Percentiles rank a stretch among this genome's conserved stretches.
Evolutionary conservation across 805 yeast species (phyloP).

Genomic region (Maudiozyma serrabonitensis): DNA sequence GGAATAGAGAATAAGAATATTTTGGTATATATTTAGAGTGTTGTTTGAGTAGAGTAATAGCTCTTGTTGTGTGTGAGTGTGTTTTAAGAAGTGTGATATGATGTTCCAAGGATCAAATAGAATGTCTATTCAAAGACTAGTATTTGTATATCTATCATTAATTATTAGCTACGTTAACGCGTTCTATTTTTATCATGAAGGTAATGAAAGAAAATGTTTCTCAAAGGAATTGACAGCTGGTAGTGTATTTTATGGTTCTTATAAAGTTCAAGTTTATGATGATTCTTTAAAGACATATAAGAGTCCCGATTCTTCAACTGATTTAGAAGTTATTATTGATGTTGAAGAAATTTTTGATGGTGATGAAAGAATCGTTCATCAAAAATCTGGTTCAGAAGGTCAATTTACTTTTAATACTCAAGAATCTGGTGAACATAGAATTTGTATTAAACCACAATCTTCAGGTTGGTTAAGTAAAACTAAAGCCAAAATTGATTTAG

Average conservation of each 20-base stretch:
- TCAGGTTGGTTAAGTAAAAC: conserved; percentile 56
- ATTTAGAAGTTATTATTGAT: conserved; percentile 32
- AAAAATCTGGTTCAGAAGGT: conserved; percentile 54
- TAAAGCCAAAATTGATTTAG: conserved; percentile 49
- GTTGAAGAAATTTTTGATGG: conserved; percentile 66
- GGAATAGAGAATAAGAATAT: no score
- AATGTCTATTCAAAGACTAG: not conserved
- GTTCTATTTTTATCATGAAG: conserved; percentile 43
- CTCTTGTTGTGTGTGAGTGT: no score
- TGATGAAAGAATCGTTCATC: conserved; percentile 65
- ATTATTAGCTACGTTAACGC: conserved; percentile 26
- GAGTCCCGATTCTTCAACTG: conserved; percentile 27
- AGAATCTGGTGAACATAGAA: conserved; percentile 71
- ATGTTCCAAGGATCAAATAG: not conserved
- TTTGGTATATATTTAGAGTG: no score
- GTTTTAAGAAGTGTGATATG: not conserved
- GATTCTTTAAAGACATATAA: conserved; percentile 29
- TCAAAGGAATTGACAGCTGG: conserved; percentile 45
- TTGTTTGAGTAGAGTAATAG: not conserved
- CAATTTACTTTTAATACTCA: conserved; percentile 65
- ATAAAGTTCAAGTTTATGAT: conserved; percentile 38
- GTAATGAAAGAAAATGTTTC: conserved; percentile 46
- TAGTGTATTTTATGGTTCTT: conserved; percentile 41
- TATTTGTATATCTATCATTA: not conserved
- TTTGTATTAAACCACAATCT: conserved; percentile 48